phyloP scores from a whole-genome alignment of 371 early-diverging fungal species.

The Rhizopus microsporus region DNA sequence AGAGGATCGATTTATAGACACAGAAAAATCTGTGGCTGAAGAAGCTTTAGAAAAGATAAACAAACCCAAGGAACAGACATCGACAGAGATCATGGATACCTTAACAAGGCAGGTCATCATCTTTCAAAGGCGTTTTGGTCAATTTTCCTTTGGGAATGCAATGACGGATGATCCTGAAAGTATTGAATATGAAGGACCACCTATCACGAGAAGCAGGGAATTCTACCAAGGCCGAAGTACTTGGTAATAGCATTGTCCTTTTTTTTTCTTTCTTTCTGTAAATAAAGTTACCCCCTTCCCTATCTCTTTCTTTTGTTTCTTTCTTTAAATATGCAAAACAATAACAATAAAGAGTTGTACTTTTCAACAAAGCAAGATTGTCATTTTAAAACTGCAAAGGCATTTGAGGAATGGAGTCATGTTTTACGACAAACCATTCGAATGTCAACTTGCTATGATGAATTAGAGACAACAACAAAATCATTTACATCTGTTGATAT shows the following conservation, averaged over 20 bases:
- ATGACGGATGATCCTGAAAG: conserved; percentile 4
- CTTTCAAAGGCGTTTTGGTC: conserved; percentile 49
- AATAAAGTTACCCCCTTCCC: neutral
- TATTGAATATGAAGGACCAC: conserved; percentile 7
- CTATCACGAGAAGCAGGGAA: conserved; percentile 8
- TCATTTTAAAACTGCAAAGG: conserved; percentile 27
- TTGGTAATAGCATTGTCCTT: neutral
- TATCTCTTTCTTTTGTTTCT: neutral
- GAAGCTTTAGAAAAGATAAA: conserved; percentile 24
- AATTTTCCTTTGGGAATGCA: conserved; percentile 18
- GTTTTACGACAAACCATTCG: conserved; percentile 17
- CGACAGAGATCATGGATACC: conserved; percentile 49
- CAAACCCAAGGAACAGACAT: conserved; percentile 24
- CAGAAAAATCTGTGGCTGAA: conserved; percentile 35
- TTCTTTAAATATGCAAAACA: neutral
- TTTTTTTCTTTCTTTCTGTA: conserved; percentile 1
- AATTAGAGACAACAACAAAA: conserved; percentile 27
- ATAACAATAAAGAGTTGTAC: neutral
- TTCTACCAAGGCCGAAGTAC: conserved; percentile 3
- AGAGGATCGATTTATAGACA: conserved; percentile 4
- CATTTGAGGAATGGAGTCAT: conserved; percentile 32
- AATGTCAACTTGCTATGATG: conserved; percentile 18
- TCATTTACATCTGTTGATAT: conserved; percentile 30
- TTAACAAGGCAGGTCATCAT: conserved; percentile 40
- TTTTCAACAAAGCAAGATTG: conserved; percentile 30